These are phyloP conservation scores for Carex scoparia DNA, from an alignment of 176 grass and related monocot genomes.

Conservation along the genomic window DNA sequence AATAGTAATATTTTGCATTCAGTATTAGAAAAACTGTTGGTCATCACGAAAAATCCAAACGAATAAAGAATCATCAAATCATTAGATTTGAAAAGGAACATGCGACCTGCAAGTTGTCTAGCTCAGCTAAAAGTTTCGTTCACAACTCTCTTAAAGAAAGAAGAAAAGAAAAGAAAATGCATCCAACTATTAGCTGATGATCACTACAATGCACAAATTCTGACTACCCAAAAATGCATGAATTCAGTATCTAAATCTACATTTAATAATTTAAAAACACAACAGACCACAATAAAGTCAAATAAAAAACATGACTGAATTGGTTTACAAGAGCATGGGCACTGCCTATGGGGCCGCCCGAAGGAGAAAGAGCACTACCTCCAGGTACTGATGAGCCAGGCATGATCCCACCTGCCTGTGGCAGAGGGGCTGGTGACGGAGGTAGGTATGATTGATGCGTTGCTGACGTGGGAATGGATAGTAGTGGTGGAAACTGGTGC, in stretches of 20 bases:
- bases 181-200: neutral
- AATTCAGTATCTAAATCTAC: constrained; percentile 7
- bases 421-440: constrained; percentile 40
- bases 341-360: neutral
- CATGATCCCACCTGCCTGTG: constrained; percentile 32
- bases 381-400: constrained; percentile 24
- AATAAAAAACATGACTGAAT: neutral
- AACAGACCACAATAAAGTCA: constrained; percentile 7
- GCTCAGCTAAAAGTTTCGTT: neutral
- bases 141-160: neutral
- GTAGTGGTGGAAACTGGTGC: constrained; percentile 51
- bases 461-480: constrained; percentile 53
- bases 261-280: neutral
- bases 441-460: constrained; percentile 58
- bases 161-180: neutral
- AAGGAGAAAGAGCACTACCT: constrained; percentile 22
- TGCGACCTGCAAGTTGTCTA: neutral
- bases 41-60: neutral
- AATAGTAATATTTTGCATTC: neutral
- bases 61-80: neutral
- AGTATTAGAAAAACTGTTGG: neutral
- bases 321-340: constrained; percentile 9
- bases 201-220: constrained; percentile 5
- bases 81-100: neutral
- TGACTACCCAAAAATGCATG: constrained; percentile 17